Evolutionary conservation across 257 asterid genomes (phyloP), one percentile per base, ranked within the genome.

Genomic region (Marsdenia floribunda): DNA sequence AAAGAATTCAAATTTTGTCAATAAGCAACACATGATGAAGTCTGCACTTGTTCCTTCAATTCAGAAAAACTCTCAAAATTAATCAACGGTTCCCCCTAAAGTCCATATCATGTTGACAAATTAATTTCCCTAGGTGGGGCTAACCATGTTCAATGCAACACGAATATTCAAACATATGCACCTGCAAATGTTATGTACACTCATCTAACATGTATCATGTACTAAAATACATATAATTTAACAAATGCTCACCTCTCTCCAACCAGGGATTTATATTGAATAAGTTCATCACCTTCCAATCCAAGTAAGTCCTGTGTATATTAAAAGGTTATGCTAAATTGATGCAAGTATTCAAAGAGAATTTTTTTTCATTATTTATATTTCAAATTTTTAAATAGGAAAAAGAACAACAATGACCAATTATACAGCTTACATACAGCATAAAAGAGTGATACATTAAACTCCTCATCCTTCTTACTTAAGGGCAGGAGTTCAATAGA

Each of bases 401-500:
- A 15, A 18, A 52, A 52, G 19, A 52, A 52, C n/a, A 14, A 52
- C 1, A 3, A 29, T 6, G n/a, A 50, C 47, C 16, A 76, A 29
- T 73, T 11, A 52, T 22, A 61, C 64, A 73, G 65, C 52, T 74
- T 80, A 82, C 97, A 72, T 85, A 93, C 98, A 81, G 96, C 93
- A 88, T 94, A 94, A 80, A 92, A 94, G 38, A 80, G 85, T 73
- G 96, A 84, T 57, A 88, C 71, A 24, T 92, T 90, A 90, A 94
- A 94, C 79, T 94, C 96, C 16, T 87, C 90, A 80, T 86, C 91
- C 44, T 88, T 87, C 75, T 78, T 88, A 79, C 89, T 89, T 80
- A 94, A 86, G 72, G 99, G 99, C 18, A 94, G 96, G 77, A 92
- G 90, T 80, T 94, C 97, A 63, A 94, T 89, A 71, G 91, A 85